Evolutionary conservation across 768 basidiomycete genomes (phyloP), one percentile per base, ranked within the genome.

Genomic region (Leccinum variicolor): DNA sequence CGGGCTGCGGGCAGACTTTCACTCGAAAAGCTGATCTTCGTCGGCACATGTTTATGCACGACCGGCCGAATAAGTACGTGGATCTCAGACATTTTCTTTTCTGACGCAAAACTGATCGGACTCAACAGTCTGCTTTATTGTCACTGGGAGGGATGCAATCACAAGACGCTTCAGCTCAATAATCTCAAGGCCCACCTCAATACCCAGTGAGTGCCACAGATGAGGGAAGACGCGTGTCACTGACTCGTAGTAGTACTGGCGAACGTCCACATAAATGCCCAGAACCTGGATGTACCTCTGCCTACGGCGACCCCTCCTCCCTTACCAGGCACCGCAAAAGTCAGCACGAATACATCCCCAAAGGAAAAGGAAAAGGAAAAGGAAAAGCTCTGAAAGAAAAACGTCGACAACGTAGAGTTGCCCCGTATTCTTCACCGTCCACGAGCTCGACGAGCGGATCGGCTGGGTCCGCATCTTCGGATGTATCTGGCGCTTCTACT

Each of bases 41-140:
- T 0, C 62, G 74, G 6, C 73, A 75, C n/a, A 63, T 67, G 61
- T 53, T 47, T 3, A 62, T 28, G 0, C 74, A 75, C n/a, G 49
- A 56, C 4, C 4, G 62, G 56, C 61, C 68, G 5, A 52, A 54
- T 0, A 13, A 65, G 73, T 75, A 43, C 28, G 73, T 66, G 0
- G 11, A 33, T 19, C 14, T 19, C 1, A 23, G 9, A 26, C 39
- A 26, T 41, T 14, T 33, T 17, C n/a, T 7, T 7, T 31, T 7
- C 4, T 1, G 23, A 41, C 36, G 9, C 14, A 25, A 53, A 4
- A 9, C 50, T 63, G 34, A 69, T 41, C 3, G 5, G 34, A 34
- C 23, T 25, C 26, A 2, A 31, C 43, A 74, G 73, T 1, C 66
- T 59, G 69, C 21, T 57, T 19, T 9, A 9, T 5, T 74, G 73